These are phyloP conservation scores for Cornus florida DNA, from an alignment of 148 eudicot genomes.

Conservation along the genomic window DNA sequence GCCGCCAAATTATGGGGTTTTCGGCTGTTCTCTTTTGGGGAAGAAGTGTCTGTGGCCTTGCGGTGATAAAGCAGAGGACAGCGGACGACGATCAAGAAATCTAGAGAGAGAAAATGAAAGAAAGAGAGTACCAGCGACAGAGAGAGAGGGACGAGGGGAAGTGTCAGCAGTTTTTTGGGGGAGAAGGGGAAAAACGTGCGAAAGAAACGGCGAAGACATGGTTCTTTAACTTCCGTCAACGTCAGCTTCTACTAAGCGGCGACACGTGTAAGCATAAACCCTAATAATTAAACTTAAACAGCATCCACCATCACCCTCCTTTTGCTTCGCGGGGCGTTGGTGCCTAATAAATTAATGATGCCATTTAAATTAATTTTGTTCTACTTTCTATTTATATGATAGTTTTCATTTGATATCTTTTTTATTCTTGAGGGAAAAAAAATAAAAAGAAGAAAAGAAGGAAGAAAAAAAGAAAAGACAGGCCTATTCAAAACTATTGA, in stretches of 20 bases:
- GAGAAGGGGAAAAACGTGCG: neutral
- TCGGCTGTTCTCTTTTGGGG: neutral
- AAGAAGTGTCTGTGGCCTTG: slow-evolving; percentile 12
- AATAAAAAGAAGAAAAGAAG: too few species aligned
- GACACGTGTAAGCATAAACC: slow-evolving; percentile 3
- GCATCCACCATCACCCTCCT: too few species aligned
- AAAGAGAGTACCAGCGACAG: neutral
- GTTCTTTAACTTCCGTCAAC: slow-evolving; percentile 4
- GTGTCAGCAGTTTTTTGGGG: neutral
- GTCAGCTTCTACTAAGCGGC: neutral
- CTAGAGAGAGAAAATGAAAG: slow-evolving; percentile 4
- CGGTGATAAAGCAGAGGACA: slow-evolving; percentile 22
- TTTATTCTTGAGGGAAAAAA: too few species aligned
- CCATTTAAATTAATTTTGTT: too few species aligned
- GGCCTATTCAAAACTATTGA: too few species aligned
- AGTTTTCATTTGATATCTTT: neutral
- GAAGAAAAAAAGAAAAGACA: too few species aligned
- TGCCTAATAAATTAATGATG: too few species aligned
- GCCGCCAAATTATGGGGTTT: slow-evolving; percentile 13
- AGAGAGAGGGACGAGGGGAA: neutral
- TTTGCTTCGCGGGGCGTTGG: too few species aligned
- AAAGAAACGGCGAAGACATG: slow-evolving; percentile 5
- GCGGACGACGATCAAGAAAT: slow-evolving; percentile 21
- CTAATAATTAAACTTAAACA: too few species aligned
- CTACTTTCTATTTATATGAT: too few species aligned